Evolutionary conservation across 2,329 filamentous ascomycete species (phyloP), one percentile per base, ranked within the genome.

Genomic region (Ophiocordyceps robertsii): DNA sequence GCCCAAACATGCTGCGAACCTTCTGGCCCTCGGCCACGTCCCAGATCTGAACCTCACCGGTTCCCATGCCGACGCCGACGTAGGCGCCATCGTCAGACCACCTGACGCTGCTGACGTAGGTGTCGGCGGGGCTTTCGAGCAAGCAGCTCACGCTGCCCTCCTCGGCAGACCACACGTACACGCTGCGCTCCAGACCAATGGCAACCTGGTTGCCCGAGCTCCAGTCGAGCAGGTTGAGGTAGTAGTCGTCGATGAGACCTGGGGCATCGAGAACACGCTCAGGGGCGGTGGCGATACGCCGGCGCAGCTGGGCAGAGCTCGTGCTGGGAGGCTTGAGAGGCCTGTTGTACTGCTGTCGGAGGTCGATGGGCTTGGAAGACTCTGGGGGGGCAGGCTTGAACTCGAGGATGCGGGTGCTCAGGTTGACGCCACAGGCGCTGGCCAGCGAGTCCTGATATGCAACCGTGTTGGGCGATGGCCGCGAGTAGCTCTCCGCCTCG

Each of bases 341-440:
- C 47, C 92, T 82, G 73, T 96, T 98, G 76, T 98, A 98, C 63
- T 98, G 92, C 48, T 92, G 86, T 45, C 92, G 84, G 48, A 98
- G 81, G 61, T 98, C 92, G 58, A 98, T 95, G 31, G 92, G 92
- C 74, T 95, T 95, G 30, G 89, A 95, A 7, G 92, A 96, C 69
- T 96, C 92, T 4, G 92, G 92, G n/a, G 92, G 78, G 2, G 90
- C 88, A 43, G 92, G 92, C 80, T 98, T 98, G 75, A 95, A 98
- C 46, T 92, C 85, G 41, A 98, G 82, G 54, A 98, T 98, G 48
- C 92, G 85, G 43, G 89, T 93, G 70, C 89, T 94, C 48, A 94
- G 76, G 58, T 80, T 90, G 48, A 98, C 87, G 44, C 89, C 92
- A 61, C 90, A 96, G 40, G 90, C 90, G 51, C 80, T 82, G 38